Evolutionary conservation across 2,329 filamentous ascomycete genomes (phyloP), one percentile per base, ranked within the genome.

Genomic region (Ophiostoma himal-ulmi): DNA sequence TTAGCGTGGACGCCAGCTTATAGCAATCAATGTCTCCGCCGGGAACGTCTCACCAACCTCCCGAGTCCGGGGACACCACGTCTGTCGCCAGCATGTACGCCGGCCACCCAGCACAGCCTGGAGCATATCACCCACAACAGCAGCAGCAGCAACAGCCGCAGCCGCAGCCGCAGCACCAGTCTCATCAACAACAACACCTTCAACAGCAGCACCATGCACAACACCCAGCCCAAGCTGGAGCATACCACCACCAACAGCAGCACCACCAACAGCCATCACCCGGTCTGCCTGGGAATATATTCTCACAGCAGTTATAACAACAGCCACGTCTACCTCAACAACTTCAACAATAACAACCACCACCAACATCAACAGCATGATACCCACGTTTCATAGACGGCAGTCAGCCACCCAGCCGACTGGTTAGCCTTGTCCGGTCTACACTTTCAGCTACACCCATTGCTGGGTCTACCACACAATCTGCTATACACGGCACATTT

Each of bases 11-110:
- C 22, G 65, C 65, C 22, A 30, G 37, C 77, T 82, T 85, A 82
- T 84, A 85, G 80, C 85, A 85, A 80, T 85, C 83, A 78, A 78
- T 82, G 80, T 85, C 84, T 75, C 83, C 85, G 71, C 80, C 83
- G 76, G 80, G 80, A 65, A 39, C 34, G 62, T 39, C 62, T 39
- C 62, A 39, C 62, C 62, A 76, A 73, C 79, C 79, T 79, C 79
- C 81, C 79, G 81, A 76, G 77, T 75, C 80, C 75, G 82, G 81
- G 79, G 82, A 83, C 81, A 83, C 78, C 75, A 79, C 75, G 72
- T 65, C 75, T 5, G 65, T 67, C 17, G 39, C 37, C 37, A 41
- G 65, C 65, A 74, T 80, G 74, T 82, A 82, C 76, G 76, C 80
- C 68, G 41, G 57, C n/a, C 68, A 68, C 39, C 65, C 64, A 11